phyloP scores from a whole-genome alignment of 1,284 basidiomycete species.

The Cutaneotrichosporon cavernicola region DNA sequence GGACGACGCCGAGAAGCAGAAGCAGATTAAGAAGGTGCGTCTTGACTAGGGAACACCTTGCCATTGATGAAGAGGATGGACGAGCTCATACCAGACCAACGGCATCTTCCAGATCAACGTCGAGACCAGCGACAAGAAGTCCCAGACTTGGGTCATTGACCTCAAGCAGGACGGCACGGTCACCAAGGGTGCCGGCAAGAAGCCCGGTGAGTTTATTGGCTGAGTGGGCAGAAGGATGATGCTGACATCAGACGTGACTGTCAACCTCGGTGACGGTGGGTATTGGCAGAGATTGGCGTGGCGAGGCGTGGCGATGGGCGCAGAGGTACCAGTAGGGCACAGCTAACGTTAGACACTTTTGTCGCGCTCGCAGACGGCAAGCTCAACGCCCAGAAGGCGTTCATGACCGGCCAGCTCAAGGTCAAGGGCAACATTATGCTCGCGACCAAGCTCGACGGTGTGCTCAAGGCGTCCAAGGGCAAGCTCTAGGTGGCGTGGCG shows the following conservation, averaged over 20 bases:
- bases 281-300: constrained; percentile 16
- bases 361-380: constrained; percentile 53
- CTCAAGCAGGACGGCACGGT: constrained; percentile 84
- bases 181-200: constrained; percentile 71
- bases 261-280: constrained; percentile 48
- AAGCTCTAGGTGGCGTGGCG: constrained; percentile 33
- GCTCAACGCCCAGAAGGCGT: constrained; percentile 80
- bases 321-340: too few relatives aligned
- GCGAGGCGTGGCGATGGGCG: neutral
- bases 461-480: constrained; percentile 62
- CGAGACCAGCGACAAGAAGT: constrained; percentile 72
- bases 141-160: constrained; percentile 82
- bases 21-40: constrained; percentile 79
- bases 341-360: constrained; percentile 37
- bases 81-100: constrained; percentile 64
- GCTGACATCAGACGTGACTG: constrained; percentile 50
- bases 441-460: constrained; percentile 72
- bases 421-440: constrained; percentile 49
- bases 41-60: too few relatives aligned
- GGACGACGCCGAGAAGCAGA: constrained; percentile 71
- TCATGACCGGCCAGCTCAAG: constrained; percentile 84
- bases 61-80: neutral
- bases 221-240: neutral
- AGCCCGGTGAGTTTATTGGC: constrained; percentile 43
- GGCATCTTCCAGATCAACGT: constrained; percentile 87